These are phyloP conservation scores for Herpetomonas tarakana DNA, from an alignment of 208 protist genomes.

Conservation along the genomic window DNA sequence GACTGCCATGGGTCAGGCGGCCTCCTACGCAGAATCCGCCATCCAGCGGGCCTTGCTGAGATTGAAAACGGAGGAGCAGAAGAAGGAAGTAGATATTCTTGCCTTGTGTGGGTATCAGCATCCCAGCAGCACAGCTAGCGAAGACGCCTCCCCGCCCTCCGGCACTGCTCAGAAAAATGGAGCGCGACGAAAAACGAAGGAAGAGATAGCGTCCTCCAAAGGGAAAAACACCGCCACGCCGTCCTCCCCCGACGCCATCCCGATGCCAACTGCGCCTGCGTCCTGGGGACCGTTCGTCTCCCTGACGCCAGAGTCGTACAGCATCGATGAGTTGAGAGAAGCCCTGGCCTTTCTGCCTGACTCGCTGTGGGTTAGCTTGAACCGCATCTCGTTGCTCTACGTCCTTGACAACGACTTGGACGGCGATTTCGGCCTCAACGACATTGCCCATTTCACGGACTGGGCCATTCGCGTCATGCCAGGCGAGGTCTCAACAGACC, in stretches of 20 bases:
- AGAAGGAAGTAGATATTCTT: constrained; percentile 29
- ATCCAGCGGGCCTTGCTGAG: constrained; percentile 32
- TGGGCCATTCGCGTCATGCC: constrained; percentile 49
- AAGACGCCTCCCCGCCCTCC: background rate
- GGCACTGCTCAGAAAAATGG: too few species aligned
- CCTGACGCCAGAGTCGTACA: constrained; percentile 41
- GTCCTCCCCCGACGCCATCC: too few species aligned
- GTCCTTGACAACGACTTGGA: constrained; percentile 63
- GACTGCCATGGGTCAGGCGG: constrained; percentile 41
- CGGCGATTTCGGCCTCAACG: constrained; percentile 42
- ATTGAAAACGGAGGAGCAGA: constrained; percentile 32
- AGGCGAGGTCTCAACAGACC: constrained; percentile 27
- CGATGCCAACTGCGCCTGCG: constrained; percentile 5
- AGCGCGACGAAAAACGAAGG: too few species aligned
- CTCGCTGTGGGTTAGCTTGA: constrained; percentile 44
- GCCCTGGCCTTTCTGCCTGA: constrained; percentile 48
- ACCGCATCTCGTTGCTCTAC: constrained; percentile 59
- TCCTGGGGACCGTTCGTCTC: constrained; percentile 26
- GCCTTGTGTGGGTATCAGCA: constrained; percentile 22
- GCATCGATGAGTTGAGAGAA: constrained; percentile 46
- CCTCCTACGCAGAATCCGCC: constrained; percentile 48
- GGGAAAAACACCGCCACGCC: too few species aligned
- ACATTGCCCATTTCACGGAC: constrained; percentile 52
- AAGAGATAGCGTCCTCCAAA: too few species aligned
- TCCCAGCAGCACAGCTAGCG: background rate